Evolutionary conservation across 768 basidiomycete species (phyloP), one percentile per base, ranked within the genome.

Genomic region (Mycena venus): DNA sequence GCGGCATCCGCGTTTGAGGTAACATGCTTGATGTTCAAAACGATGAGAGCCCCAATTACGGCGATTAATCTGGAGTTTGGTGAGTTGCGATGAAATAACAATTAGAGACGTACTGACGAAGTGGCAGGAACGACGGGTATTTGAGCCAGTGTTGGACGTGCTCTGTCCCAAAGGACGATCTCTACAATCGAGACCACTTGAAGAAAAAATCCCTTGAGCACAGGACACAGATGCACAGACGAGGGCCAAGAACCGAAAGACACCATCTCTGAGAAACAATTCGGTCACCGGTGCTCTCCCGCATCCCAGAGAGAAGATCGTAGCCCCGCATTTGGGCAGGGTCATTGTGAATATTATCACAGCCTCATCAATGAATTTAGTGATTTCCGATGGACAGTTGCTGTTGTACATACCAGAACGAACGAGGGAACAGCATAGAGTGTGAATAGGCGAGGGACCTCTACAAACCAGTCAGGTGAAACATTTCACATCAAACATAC

Each of bases 321-420:
- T 55, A n/a, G 23, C 19, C 23, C 70, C 70, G 14, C 70, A 71
- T n/a, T 71, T 71, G 61, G 29, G 42, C 25, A 56, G 12, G 8
- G 70, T 71, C 70, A 71, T 63, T 21, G 36, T 32, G 47, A 71
- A 71, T 61, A 71, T 71, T 29, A 64, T 44, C 10, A 71, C 34
- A n/a, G 70, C 34, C 70, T 71, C 25, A 4, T 29, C 4, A 6
- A 60, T 6, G 12, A 47, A 21, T n/a, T n/a, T 27, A 62, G 36
- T 36, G 11, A 9, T 6, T 62, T 14, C 23, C 6, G 12, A 17
- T 27, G 17, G 15, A 58, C 14, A 9, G 38, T 1, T 44, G 32
- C 7, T 0, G 42, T 27, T 32, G 51, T 11, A 42, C 19, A 17
- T 55, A 70, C 61, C 38, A 58, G 51, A 31, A 70, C 40, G 19